Base-by-base conservation (phyloP, 192 early-diverging fungal genomes). In the Podila horticola region DNA sequence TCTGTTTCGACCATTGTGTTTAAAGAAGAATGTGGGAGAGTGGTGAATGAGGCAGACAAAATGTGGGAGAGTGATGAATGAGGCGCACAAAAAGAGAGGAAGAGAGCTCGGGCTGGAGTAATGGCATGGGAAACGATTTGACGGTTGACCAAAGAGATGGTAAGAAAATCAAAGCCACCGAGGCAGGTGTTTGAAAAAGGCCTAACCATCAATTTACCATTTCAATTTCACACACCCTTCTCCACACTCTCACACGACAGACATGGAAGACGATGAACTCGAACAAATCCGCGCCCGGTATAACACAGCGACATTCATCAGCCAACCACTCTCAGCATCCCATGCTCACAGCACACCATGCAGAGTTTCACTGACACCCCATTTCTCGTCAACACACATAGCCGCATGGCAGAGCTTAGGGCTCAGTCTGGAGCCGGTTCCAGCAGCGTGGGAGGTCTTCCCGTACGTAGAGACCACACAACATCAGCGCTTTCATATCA, bases 251-350 rank as follows among this genome's bases (percentile, higher is more conserved):
- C 61, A 72, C 55, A 17, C 34, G 50, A 29, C n/a, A 50, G 66
- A 63, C 65, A 92, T 92, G 93, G 91, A 88, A 67, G 93, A 93
- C 89, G 90, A 91, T 82, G 94, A 95, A 74, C 89, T 95, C 33
- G 86, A 86, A 77, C 88, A 89, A 58, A 93, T 95, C 74, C 88
- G 94, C 61, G 91, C 90, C 45, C 87, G 88, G 72, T 89, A 93
- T 59, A 17, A 36, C 62, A 36, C 30, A 33, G 45, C 62, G 3
- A 45, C 17, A 38, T 31, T 33, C 1, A 1, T 57, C 19, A 29
- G 62, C 24, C 6, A 55, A 55, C n/a, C 20, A 55, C 24, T 89
- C 88, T 28, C 88, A 92, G 79, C 85, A 92, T 67, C 84, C 55
- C 82, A 70, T 19, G 60, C 41, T 61, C 62, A 50, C 5, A 70